Percentiles rank a stretch among this genome's conserved stretches.
phyloP scores from a whole-genome alignment of 2,329 filamentous ascomycete genomes.

The Xenosphaeropsis pyriputrescens region DNA sequence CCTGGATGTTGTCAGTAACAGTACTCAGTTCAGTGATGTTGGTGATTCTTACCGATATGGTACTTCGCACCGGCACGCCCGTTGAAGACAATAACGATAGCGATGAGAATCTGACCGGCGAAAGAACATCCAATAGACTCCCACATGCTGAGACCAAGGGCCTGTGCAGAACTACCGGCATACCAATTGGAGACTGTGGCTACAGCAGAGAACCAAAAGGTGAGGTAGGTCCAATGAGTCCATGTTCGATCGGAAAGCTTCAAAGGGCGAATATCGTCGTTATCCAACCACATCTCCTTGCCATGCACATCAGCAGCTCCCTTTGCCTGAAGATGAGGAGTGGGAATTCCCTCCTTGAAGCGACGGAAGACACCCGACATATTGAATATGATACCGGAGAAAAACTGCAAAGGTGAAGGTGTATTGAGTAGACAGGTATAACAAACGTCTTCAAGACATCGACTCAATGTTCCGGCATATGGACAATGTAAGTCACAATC shows the following conservation, averaged over 20 bases:
- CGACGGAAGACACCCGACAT: conserved; percentile 7
- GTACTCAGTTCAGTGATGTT: no score
- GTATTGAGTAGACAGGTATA: no score
- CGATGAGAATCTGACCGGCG: conserved; percentile 25
- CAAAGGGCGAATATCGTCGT: conserved; percentile 25
- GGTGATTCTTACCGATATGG: conserved; percentile 17
- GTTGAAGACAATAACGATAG: conserved; percentile 25
- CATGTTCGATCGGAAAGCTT: conserved; percentile 24
- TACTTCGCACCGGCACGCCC: conserved; percentile 26
- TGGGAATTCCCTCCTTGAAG: conserved; percentile 6
- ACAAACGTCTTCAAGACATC: no score
- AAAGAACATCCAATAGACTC: conserved; percentile 26
- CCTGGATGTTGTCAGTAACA: no score
- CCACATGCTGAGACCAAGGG: conserved; percentile 32
- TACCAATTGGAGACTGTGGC: conserved; percentile 22
- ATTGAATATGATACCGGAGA: not conserved
- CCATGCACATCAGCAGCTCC: conserved; percentile 13
- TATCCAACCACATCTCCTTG: conserved; percentile 20
- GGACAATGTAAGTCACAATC: no score
- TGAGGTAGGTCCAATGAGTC: conserved; percentile 23
- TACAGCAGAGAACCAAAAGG: conserved; percentile 26
- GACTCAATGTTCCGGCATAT: no score
- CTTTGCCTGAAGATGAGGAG: conserved; percentile 9
- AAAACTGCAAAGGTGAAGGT: no score
- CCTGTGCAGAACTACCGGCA: conserved; percentile 22